phyloP scores from a whole-genome alignment of 768 basidiomycete species.

The Lentinula guzmanii region DNA sequence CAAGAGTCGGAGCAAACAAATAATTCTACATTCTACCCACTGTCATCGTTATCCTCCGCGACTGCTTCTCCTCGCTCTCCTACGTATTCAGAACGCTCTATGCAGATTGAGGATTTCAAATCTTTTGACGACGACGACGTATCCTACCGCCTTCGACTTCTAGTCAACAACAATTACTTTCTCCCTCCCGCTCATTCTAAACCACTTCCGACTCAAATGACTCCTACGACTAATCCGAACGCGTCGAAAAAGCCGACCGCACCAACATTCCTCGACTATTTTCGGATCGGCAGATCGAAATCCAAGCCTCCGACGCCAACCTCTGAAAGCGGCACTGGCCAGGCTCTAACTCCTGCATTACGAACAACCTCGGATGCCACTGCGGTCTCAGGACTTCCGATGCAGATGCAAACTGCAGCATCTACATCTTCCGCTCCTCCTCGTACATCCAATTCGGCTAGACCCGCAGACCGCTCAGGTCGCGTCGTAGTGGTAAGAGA shows the following conservation, averaged over 20 bases:
- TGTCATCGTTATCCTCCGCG: conserved; percentile 72
- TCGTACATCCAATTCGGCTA: conserved; percentile 20
- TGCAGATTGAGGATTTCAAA: conserved; percentile 39
- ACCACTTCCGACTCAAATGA: conserved; percentile 62
- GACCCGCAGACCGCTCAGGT: conserved; percentile 32
- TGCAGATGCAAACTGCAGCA: conserved; percentile 24
- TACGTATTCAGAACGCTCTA: conserved; percentile 42
- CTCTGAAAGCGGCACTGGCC: conserved; percentile 24
- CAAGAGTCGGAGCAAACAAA: conserved; percentile 52
- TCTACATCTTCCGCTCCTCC: conserved; percentile 32
- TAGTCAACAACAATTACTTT: conserved; percentile 86
- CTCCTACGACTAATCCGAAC: conserved; percentile 27
- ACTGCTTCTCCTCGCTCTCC: conserved; percentile 59
- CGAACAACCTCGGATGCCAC: conserved; percentile 66
- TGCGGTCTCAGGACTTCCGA: conserved; percentile 35
- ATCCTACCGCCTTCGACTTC: conserved; percentile 74
- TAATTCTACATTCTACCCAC: conserved; percentile 55
- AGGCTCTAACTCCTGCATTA: conserved; percentile 39
- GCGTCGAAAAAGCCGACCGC: conserved; percentile 41
- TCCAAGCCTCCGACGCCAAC: conserved; percentile 55
- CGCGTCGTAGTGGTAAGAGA: conserved; percentile 83
- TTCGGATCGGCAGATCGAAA: conserved; percentile 61
- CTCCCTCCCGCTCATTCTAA: conserved; percentile 85
- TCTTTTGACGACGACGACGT: conserved; percentile 72
- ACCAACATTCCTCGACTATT: conserved; percentile 65